phyloP scores from a whole-genome alignment of 331 rosid genomes.

The Acacia pycnantha region DNA sequence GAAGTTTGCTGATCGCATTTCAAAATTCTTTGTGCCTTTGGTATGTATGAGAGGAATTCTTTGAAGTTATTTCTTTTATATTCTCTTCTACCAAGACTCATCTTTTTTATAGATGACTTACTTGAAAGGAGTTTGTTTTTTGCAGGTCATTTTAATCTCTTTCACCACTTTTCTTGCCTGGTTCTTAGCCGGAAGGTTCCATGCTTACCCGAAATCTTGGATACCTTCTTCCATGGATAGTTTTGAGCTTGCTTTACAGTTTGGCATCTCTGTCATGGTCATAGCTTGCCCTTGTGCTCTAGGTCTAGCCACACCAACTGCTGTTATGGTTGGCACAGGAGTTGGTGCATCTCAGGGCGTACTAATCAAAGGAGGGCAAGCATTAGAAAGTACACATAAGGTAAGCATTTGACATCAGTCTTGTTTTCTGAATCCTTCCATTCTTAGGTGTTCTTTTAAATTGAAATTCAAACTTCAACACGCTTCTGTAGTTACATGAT shows the following conservation, averaged over 20 bases:
- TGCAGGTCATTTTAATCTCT: slow-evolving; percentile 73
- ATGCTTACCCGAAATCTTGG: slow-evolving; percentile 78
- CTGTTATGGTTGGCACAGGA: slow-evolving; percentile 97
- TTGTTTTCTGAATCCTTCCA: slow-evolving; percentile 11
- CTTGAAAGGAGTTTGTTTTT: background rate
- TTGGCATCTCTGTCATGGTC: slow-evolving; percentile 94
- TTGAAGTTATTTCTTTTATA: background rate
- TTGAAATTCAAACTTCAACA: background rate
- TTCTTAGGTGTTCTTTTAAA: background rate
- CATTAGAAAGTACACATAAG: slow-evolving; percentile 89
- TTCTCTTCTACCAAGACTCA: background rate
- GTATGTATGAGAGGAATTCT: slow-evolving; percentile 34
- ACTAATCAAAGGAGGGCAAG: slow-evolving; percentile 91
- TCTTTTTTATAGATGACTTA: background rate
- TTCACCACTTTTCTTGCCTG: slow-evolving; percentile 77
- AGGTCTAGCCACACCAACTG: slow-evolving; percentile 92
- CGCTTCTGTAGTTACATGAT: background rate
- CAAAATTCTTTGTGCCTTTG: slow-evolving; percentile 81
- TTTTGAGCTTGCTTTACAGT: slow-evolving; percentile 88
- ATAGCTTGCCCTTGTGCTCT: slow-evolving; percentile 97
- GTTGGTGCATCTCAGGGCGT: slow-evolving; percentile 93
- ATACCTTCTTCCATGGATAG: slow-evolving; percentile 87
- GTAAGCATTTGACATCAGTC: slow-evolving; percentile 35
- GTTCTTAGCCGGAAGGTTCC: slow-evolving; percentile 73
- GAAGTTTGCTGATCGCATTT: slow-evolving; percentile 88